Evolutionary conservation across 495 filamentous ascomycete genomes (phyloP), one percentile per base, ranked within the genome.

Genomic region (Penicillium antarcticum): DNA sequence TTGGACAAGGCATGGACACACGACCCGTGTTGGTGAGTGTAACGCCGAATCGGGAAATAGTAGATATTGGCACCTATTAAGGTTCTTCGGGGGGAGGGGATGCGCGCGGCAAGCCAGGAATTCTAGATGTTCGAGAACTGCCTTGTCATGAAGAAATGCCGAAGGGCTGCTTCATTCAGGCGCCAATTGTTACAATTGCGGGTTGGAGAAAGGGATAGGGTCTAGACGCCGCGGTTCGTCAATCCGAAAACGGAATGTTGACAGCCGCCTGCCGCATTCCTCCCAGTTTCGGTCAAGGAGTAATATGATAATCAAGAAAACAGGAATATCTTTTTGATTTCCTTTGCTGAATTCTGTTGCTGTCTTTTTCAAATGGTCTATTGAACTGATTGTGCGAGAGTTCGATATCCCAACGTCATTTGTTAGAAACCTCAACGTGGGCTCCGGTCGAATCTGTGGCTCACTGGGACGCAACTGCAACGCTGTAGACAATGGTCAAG

Each of bases 391-490:
- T 43, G 16, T 18, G 11, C 2, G 10, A 42, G 17, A 23, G 9
- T 14, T 43, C 26, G 16, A 42, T 26, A 48, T 50, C 39, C 41
- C 43, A 19, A 45, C 26, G 44, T 50, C 52, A 55, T 45, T n/a
- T 26, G 45, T 13, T 37, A 19, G 24, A 46, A 19, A 5, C 13
- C 37, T 14, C 5, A 33, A 42, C 44, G 19, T 51, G 44, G 34
- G 21, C 23, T 24, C n/a, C 1, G 31, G 19, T 7, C 37, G 21
- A 33, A 40, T 40, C 5, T n/a, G 23, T 24, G 38, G 31, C 21
- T 6, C 23, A 32, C 13, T 45, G 53, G 56, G 37, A 61, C 57
- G 62, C 60, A 63, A 66, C 60, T 63, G 62, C 54, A 66, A 66
- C 62, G 49, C 37, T 63, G 26, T 34, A 55, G 38, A 66, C 60